Conservation (phyloP, 306 rosid species). For the Prunus armeniaca region DNA sequence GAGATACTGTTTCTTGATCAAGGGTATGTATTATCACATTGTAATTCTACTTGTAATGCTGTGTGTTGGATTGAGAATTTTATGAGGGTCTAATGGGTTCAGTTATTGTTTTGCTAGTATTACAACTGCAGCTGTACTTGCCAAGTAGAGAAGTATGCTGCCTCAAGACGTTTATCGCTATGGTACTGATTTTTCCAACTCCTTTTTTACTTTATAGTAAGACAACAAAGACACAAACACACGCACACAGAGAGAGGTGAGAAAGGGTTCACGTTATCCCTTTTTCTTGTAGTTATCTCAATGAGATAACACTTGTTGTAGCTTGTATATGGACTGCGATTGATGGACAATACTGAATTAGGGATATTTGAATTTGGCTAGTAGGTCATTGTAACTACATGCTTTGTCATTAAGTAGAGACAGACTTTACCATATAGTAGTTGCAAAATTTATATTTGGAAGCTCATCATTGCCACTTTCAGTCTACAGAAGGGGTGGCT, state of each 20-base stretch:
- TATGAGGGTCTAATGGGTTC: background rate
- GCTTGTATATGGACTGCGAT: background rate
- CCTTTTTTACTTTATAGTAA: background rate
- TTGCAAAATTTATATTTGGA: background rate
- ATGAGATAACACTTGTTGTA: background rate
- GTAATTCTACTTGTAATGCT: slow-evolving; percentile 12
- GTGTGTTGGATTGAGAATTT: background rate
- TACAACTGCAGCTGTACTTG: slow-evolving; percentile 80
- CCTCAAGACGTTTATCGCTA: slow-evolving; percentile 79
- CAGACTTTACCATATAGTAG: background rate
- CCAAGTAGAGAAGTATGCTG: too few relatives aligned
- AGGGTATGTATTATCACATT: slow-evolving; percentile 45
- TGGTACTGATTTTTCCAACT: slow-evolving; percentile 45
- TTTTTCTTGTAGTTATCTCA: background rate
- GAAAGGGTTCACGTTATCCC: background rate
- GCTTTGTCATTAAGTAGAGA: too few relatives aligned
- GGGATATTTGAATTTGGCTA: too few relatives aligned
- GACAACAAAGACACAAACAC: background rate
- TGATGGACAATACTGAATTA: too few relatives aligned
- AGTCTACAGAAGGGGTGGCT: slow-evolving; percentile 89
- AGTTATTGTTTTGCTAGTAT: slow-evolving; percentile 50
- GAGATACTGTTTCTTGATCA: slow-evolving; percentile 80
- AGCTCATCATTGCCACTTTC: slow-evolving; percentile 34
- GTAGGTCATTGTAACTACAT: too few relatives aligned
- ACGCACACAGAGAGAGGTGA: too few relatives aligned